Conservation (phyloP, 768 basidiomycete species). For the Mycena rosella region DNA sequence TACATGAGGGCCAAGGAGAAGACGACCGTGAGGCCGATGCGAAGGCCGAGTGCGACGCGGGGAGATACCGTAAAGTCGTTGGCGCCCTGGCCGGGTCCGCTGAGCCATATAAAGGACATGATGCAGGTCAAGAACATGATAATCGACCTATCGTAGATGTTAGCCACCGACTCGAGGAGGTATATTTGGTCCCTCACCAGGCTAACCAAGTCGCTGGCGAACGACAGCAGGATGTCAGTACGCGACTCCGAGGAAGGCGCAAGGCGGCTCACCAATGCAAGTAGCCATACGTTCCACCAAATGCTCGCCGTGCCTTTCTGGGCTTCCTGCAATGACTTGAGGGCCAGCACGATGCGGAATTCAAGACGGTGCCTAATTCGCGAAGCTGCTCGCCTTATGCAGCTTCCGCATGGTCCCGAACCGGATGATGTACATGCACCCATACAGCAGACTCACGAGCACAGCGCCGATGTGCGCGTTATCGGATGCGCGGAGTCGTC, state of each 20-base stretch:
- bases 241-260: not conserved
- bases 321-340: constrained; percentile 60
- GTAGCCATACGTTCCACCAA: constrained; percentile 76
- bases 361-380: constrained; percentile 53
- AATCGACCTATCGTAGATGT: constrained; percentile 56
- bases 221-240: not conserved
- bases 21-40: constrained; percentile 60
- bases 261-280: constrained; percentile 56
- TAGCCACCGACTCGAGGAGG: not conserved
- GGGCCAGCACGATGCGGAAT: not conserved
- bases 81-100: constrained; percentile 54
- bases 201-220: constrained; percentile 71
- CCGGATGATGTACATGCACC: constrained; percentile 74
- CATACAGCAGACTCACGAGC: constrained; percentile 74
- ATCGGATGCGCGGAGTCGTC: constrained; percentile 62
- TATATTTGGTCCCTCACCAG: constrained; percentile 53
- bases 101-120: constrained; percentile 72
- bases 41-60: constrained; percentile 51
- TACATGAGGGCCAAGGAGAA: constrained; percentile 67
- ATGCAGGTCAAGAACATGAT: constrained; percentile 68
- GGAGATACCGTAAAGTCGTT: constrained; percentile 38
- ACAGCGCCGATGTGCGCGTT: constrained; percentile 67
- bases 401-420: constrained; percentile 76
- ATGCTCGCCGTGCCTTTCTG: constrained; percentile 47
- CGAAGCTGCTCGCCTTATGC: constrained; percentile 74